Evolutionary conservation across 2,329 filamentous ascomycete species (phyloP).

Genomic region (Ophiostoma sp.): DNA sequence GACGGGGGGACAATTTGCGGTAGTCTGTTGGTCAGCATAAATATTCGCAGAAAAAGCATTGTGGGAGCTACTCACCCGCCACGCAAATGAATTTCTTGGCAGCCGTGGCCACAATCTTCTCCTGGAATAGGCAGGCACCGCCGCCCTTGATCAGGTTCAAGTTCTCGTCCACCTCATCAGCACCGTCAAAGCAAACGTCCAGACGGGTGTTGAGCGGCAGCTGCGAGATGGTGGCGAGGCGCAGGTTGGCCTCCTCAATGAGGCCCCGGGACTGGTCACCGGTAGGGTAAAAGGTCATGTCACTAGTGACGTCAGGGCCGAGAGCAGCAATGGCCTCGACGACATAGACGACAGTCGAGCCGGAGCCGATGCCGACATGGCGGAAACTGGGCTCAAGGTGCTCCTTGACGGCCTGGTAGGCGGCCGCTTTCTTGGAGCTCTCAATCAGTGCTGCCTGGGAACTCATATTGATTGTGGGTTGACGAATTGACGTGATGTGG

Average conservation of each 20-base stretch:
- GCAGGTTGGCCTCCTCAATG: slow-evolving; percentile 75
- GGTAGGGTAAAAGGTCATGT: slow-evolving; percentile 87
- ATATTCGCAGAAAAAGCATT: neutral
- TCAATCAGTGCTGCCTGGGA: slow-evolving; percentile 54
- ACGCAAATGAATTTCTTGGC: slow-evolving; percentile 79
- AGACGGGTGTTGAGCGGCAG: slow-evolving; percentile 61
- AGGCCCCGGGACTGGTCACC: slow-evolving; percentile 88
- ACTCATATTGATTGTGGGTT: neutral
- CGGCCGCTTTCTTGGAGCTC: slow-evolving; percentile 72
- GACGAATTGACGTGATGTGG: neutral
- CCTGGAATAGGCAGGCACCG: slow-evolving; percentile 95
- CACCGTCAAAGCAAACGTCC: slow-evolving; percentile 93
- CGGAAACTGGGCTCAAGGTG: slow-evolving; percentile 64
- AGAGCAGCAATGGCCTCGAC: slow-evolving; percentile 75
- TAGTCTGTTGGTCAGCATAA: slow-evolving; percentile 59
- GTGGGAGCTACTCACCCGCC: slow-evolving; percentile 37
- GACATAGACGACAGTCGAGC: slow-evolving; percentile 80
- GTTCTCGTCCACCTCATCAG: slow-evolving; percentile 92
- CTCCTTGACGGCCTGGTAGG: slow-evolving; percentile 70
- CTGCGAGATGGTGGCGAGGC: slow-evolving; percentile 74
- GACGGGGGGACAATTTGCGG: slow-evolving; percentile 77
- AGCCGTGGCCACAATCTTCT: slow-evolving; percentile 88
- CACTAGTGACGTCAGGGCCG: slow-evolving; percentile 52
- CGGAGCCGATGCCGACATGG: slow-evolving; percentile 77
- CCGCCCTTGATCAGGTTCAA: slow-evolving; percentile 98